Base-by-base conservation (phyloP, 108 stramenopile species). In the Cyclotella baltica region DNA sequence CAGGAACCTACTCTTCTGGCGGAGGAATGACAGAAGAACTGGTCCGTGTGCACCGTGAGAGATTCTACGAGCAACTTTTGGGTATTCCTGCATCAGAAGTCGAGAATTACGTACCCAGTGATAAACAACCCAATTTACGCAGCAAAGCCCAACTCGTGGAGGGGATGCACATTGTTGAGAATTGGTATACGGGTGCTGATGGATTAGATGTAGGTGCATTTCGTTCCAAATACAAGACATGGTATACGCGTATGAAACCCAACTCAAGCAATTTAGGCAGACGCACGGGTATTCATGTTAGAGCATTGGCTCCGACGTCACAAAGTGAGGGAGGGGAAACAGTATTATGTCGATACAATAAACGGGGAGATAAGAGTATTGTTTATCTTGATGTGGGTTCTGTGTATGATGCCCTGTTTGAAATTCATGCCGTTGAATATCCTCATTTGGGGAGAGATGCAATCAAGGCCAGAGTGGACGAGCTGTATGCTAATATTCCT, bases 201-300 rank as follows among this genome's bases (percentile, higher is more conserved):
- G 76, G 67, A 8, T 28, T 76, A 3, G 58, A 62, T 50, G 76
- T 43, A 6, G 67, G 46, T 23, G 9, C 76, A 0, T 76, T 76
- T 58, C 67, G 67, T 27, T 40, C 58, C 27, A 76, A 48, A 47
- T 67, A 76, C 35, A 76, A 76, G 35, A 68, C 76, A 11, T 76
- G 76, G 76, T 68, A 76, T 69, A 56, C 76, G 33, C 58, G 67
- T 43, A 69, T 76, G 76, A 76, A 76, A 51, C 61, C 76, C 18
- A 20, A 57, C 0, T 43, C 58, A 3, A 27, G 11, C 0, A 67
- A 76, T 28, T 27, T 68, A 59, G 76, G 76, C 0, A 56, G 76
- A n/a, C 37, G 76, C 28, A 69, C 76, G 19, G 76, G 76, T 4
- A 76, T 76, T 25, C 76, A 76, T 48, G 31, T 76, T 6, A 38